phyloP scores from a whole-genome alignment of 331 rosid species.

The Rosa hybrid region DNA sequence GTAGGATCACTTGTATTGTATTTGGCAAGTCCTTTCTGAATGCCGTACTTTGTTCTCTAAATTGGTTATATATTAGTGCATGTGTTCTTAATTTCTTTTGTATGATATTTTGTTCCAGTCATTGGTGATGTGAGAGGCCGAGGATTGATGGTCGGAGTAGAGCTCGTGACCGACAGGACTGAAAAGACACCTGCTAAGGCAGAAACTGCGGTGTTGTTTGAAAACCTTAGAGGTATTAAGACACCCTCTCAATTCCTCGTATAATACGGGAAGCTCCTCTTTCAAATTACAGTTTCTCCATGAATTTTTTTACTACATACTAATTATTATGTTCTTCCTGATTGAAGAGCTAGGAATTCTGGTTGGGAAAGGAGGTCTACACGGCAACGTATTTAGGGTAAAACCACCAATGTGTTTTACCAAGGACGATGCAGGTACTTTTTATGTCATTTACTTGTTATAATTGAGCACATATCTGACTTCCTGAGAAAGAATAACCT shows the following conservation, averaged over 20 bases:
- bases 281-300: not conserved
- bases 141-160: constrained; percentile 83
- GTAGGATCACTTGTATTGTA: constrained; percentile 6
- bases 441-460: not conserved
- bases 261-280: not conserved
- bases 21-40: constrained; percentile 13
- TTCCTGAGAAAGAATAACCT: not conserved
- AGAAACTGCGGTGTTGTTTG: constrained; percentile 69
- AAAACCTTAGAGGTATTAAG: constrained; percentile 72
- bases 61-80: not conserved
- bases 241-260: not conserved
- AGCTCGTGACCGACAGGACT: constrained; percentile 59
- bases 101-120: constrained; percentile 43
- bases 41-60: not conserved
- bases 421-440: constrained; percentile 62
- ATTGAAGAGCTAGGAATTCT: constrained; percentile 58
- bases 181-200: constrained; percentile 78
- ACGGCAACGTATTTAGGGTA: constrained; percentile 65
- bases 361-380: constrained; percentile 66
- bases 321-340: constrained; percentile 20
- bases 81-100: not conserved
- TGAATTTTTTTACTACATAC: not conserved
- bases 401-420: constrained; percentile 71
- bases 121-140: constrained; percentile 84
- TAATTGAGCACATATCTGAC: not conserved